phyloP scores from a whole-genome alignment of 2,329 filamentous ascomycete genomes.

The Ophiognomonia clavigignenti-juglandacearum region DNA sequence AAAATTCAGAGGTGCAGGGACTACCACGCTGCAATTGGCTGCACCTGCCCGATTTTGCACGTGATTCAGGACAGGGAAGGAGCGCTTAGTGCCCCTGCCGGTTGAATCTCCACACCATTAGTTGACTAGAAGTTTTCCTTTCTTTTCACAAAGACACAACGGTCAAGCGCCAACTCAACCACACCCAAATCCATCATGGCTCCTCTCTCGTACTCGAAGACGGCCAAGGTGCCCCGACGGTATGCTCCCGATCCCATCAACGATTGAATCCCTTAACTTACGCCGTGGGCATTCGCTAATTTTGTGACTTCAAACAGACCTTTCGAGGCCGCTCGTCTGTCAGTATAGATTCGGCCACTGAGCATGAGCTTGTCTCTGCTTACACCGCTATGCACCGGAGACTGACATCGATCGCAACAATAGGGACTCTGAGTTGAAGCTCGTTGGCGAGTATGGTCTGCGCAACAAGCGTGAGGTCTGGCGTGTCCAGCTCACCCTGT shows the following conservation, averaged over 20 bases:
- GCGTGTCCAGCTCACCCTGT: conserved; percentile 98
- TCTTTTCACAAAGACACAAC: background rate
- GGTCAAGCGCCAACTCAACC: conserved; percentile 3
- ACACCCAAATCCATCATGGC: conserved; percentile 31
- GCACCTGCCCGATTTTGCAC: too few species aligned
- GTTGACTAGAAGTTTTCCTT: too few species aligned
- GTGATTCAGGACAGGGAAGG: too few species aligned
- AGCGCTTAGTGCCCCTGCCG: too few species aligned
- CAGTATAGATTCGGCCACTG: conserved; percentile 92
- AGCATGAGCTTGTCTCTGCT: conserved; percentile 96
- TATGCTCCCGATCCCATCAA: background rate
- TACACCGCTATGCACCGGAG: conserved; percentile 76
- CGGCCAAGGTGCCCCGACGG: conserved; percentile 83
- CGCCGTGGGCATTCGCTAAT: conserved; percentile 5
- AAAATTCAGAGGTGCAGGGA: conserved; percentile 12
- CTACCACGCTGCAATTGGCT: too few species aligned
- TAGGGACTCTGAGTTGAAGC: conserved; percentile 99
- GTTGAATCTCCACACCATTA: too few species aligned
- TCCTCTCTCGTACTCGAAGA: conserved; percentile 88
- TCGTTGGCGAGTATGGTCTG: conserved; percentile 99
- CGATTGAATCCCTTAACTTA: background rate
- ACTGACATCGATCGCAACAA: conserved; percentile 56
- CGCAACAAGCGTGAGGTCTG: conserved; percentile 99
- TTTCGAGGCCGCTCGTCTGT: conserved; percentile 99
- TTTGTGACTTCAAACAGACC: conserved; percentile 59